Percentiles rank a stretch among this genome's conserved stretches.
These are phyloP conservation scores for Otatea glauca DNA, from an alignment of 176 grass and related monocot genomes.

Conservation along the genomic window DNA sequence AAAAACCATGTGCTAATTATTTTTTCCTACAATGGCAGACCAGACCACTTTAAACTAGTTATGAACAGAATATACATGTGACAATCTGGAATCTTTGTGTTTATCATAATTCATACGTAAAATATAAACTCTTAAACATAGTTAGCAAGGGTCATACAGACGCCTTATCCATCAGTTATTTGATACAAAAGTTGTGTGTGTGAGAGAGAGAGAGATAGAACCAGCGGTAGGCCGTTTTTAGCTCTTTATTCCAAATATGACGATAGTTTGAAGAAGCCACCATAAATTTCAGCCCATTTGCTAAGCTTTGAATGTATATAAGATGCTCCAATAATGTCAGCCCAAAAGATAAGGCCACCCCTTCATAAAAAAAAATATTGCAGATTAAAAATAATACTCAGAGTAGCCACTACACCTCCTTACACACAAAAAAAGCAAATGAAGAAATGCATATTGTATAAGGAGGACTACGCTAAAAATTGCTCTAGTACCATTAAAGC, in stretches of 20 bases:
- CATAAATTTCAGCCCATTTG: constrained; percentile 79
- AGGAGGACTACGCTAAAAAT: not conserved
- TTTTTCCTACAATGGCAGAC: too few species aligned
- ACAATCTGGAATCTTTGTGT: not conserved
- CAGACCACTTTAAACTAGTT: not conserved
- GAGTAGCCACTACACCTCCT: not conserved
- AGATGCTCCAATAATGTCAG: constrained; percentile 75
- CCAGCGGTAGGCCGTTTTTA: constrained; percentile 52
- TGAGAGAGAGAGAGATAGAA: not conserved
- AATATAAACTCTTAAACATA: not conserved
- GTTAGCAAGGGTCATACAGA: not conserved
- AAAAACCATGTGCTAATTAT: too few species aligned
- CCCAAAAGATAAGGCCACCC: constrained; percentile 92
- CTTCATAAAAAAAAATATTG: constrained; percentile 46
- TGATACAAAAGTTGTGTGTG: too few species aligned
- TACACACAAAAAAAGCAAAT: not conserved
- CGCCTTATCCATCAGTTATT: too few species aligned
- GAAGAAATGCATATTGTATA: not conserved
- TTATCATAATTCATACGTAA: not conserved
- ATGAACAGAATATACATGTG: not conserved
- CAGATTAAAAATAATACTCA: constrained; percentile 15
- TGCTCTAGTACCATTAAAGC: not conserved
- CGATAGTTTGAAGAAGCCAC: constrained; percentile 77
- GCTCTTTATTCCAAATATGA: constrained; percentile 72
- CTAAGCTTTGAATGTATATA: constrained; percentile 80